Base-by-base conservation (phyloP, 306 rosid species). In the Corylus avellana region DNA sequence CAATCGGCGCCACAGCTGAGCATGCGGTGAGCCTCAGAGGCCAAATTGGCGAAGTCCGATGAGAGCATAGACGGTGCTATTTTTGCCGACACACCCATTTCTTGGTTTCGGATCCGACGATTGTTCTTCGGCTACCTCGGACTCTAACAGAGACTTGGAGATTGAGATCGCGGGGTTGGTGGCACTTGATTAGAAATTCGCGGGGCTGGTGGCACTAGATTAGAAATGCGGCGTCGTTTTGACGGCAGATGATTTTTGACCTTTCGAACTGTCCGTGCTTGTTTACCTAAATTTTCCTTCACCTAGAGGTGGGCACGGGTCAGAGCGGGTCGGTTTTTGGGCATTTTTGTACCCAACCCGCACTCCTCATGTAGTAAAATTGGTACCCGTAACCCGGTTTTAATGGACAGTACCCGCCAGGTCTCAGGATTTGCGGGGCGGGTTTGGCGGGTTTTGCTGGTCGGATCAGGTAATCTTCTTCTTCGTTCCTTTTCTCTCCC, bases 61-160 rank as follows among this genome's bases (percentile, higher is more conserved):
- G 99, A 96, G 9, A 96, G 86, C 99, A 96, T 96, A 17, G 99
- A 95, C 70, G 99, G 98, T 55, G 99, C 99, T 35, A 95, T 95
- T 86, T 93, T 95, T 46, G 99, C 91, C 32, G 80, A 68, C 71
- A 88, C 88, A 6, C 82, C 92, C 92, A 88, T 88, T 79, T 55
- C 61, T 42, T 16, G 12, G 16, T 18, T n/a, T 56, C 22, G 22
- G 25, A n/a, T n/a, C 9, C 20, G 20, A 58, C 64, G 14, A 58
- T 53, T 16, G n/a, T 53, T 53, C 57, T 53, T 16, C 57, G 5
- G 6, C n/a, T 16, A 13, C 57, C n/a, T 14, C 57, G 14, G 53
- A 49, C 53, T 10, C 6, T 11, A 12, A 12, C 53, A 14, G 14
- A 49, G 13, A 49, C 53, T 49, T 48, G 13, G 53, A 48, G 14